Conservation (phyloP, 177 flowering plant species). For the Tripterygium wilfordii region DNA sequence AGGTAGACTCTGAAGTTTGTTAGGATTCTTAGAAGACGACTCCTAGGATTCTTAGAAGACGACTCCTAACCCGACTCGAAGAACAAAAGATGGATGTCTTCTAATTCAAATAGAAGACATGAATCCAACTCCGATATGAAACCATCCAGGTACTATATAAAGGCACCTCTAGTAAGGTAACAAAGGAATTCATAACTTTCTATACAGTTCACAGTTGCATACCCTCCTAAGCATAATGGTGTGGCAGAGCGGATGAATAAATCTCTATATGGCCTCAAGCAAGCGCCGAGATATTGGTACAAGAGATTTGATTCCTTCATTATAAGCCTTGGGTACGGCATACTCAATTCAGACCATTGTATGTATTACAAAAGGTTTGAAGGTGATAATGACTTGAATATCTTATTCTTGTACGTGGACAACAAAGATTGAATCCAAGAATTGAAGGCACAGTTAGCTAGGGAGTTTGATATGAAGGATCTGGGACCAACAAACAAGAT, state of each 20-base stretch:
- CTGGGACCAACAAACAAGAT: constrained; percentile 1
- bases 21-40: too few relatives aligned
- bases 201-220: constrained; percentile 1
- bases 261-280: not conserved
- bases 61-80: too few relatives aligned
- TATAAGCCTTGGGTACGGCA: constrained; percentile 9
- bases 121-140: too few relatives aligned
- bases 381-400: not conserved
- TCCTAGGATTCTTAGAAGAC: too few relatives aligned
- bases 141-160: too few relatives aligned
- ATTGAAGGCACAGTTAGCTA: constrained; percentile 7
- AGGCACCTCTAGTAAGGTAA: too few relatives aligned
- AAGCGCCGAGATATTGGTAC: constrained; percentile 13
- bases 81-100: too few relatives aligned
- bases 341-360: constrained; percentile 1
- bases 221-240: constrained; percentile 6
- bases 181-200: too few relatives aligned
- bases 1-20: too few relatives aligned
- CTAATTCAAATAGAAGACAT: too few relatives aligned
- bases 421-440: constrained; percentile 5
- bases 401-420: not conserved
- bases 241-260: constrained; percentile 7
- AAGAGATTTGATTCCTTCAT: constrained; percentile 20
- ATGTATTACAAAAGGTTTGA: constrained; percentile 3
- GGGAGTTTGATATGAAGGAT: constrained; percentile 5